These are phyloP conservation scores for Tinospora cordifolia DNA, from an alignment of 164 flowering plant genomes.

Conservation along the genomic window DNA sequence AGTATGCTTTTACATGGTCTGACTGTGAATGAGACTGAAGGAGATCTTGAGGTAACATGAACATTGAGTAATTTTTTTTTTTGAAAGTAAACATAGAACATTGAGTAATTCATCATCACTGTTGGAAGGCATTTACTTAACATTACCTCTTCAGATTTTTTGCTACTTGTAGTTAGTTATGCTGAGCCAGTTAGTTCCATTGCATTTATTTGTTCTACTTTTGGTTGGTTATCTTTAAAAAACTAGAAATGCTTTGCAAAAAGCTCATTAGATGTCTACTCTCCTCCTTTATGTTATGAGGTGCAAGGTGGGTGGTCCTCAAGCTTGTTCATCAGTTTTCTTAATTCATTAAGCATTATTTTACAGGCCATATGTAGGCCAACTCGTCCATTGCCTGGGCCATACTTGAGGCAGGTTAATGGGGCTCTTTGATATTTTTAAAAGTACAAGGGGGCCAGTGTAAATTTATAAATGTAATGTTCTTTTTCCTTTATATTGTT, in stretches of 20 bases:
- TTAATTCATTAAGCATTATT: no score
- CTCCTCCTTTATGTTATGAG: no score
- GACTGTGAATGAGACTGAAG: conserved; percentile 55
- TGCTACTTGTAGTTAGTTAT: not conserved
- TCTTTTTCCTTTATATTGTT: no score
- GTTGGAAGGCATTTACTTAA: not conserved
- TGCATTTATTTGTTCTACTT: not conserved
- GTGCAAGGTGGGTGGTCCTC: no score
- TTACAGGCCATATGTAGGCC: not conserved
- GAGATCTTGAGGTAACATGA: conserved; percentile 78
- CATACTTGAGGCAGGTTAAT: not conserved
- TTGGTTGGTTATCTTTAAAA: not conserved
- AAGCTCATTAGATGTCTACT: no score
- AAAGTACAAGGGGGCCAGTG: not conserved
- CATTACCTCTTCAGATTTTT: not conserved
- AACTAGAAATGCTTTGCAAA: not conserved
- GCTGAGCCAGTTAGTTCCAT: not conserved
- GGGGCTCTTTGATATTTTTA: not conserved
- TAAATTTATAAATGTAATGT: no score
- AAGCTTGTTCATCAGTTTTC: no score
- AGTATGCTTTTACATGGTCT: conserved; percentile 88
- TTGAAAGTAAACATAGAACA: no score
- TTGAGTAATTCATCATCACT: not conserved
- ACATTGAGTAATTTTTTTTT: not conserved
- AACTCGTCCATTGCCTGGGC: not conserved